Percentiles rank a stretch among this genome's conserved stretches.
Evolutionary conservation across 2,329 filamentous ascomycete species (phyloP).

Genomic region (Pseudopyricularia cyperi): DNA sequence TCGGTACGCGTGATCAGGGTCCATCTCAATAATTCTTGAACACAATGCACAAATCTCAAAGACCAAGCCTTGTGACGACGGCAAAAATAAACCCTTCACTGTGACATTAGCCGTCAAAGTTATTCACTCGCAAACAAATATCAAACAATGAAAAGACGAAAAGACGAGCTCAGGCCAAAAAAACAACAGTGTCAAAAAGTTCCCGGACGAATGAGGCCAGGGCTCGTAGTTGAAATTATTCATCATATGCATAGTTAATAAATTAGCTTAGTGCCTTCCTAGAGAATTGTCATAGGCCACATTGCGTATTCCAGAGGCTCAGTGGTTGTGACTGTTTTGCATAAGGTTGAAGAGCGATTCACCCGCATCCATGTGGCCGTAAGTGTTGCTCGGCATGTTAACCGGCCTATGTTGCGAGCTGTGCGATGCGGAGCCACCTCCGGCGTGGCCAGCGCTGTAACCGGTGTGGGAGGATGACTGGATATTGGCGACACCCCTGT

Average conservation of each 20-base stretch:
- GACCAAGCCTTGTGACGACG: no score
- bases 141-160: no score
- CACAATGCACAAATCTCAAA: no score
- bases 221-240: no score
- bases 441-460: constrained; percentile 4
- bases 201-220: no score
- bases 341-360: constrained; percentile 15
- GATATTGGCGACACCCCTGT: constrained; percentile 7
- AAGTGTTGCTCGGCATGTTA: constrained; percentile 12
- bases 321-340: constrained; percentile 2
- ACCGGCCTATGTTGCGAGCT: constrained; percentile 12
- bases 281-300: neutral
- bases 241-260: neutral
- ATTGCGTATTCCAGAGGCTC: neutral
- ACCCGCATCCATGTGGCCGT: constrained; percentile 12
- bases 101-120: no score
- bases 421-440: constrained; percentile 5
- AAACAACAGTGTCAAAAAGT: no score
- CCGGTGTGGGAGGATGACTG: constrained; percentile 4
- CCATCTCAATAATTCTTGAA: no score
- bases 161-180: no score
- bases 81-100: no score
- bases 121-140: no score
- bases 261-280: neutral
- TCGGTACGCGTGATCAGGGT: no score